Percentiles rank a stretch among this genome's conserved stretches.
Conservation (phyloP, 164 flowering plant species). For the Kingdonia uniflora region DNA sequence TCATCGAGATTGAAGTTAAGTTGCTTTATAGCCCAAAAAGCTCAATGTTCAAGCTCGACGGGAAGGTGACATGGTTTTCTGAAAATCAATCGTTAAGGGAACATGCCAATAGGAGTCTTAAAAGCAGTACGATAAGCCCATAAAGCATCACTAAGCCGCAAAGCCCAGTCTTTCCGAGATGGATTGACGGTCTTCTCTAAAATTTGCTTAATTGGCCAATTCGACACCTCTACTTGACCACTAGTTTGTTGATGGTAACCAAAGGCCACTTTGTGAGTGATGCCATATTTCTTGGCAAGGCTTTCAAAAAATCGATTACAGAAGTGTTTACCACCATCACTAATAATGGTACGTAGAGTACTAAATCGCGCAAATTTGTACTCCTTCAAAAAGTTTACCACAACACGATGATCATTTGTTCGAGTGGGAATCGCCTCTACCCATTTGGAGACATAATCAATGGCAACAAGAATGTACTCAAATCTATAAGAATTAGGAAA, state of each 20-base stretch:
- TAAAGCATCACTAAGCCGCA: neutral
- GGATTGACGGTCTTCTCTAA: neutral
- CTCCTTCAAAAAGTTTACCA: neutral
- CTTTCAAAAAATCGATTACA: neutral
- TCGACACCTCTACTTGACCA: neutral
- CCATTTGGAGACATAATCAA: neutral
- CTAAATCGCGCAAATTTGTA: neutral
- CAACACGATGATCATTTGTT: neutral
- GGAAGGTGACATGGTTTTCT: neutral
- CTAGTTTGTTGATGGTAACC: neutral
- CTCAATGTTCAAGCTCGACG: neutral
- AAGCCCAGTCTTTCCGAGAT: neutral
- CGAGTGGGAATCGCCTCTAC: neutral
- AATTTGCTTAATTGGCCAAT: neutral
- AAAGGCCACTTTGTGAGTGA: neutral
- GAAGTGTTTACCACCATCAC: neutral
- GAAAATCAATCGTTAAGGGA: neutral
- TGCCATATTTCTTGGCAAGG: neutral
- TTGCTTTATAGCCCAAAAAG: neutral
- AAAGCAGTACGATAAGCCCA: neutral
- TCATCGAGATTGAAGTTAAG: conserved; percentile 1
- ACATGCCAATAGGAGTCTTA: conserved; percentile 2
- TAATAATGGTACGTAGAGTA: neutral
- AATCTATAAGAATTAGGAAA: neutral
- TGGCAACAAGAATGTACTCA: no score